A percentile compares a stretch with the other conserved stretches of the same genome.
Evolutionary conservation across 2,329 filamentous ascomycete species (phyloP).

Genomic region (Ophiosphaerella narmari): DNA sequence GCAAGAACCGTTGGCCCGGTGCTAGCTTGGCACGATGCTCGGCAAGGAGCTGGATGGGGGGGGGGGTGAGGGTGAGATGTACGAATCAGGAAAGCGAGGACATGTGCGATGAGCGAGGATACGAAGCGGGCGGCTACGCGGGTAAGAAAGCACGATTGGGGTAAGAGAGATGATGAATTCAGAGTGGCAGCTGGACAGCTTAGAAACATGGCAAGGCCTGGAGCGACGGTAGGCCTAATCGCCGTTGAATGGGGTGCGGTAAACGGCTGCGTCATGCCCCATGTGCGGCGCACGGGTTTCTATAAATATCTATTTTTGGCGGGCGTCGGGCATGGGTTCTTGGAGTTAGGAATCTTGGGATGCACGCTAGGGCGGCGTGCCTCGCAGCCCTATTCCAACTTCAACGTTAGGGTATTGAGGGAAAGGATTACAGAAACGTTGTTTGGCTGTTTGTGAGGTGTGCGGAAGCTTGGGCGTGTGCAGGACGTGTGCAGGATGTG

Average conservation of each 20-base stretch:
- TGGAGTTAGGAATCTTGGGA: constrained; percentile 3
- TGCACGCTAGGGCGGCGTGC: constrained; percentile 14
- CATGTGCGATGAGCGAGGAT: constrained; percentile 3
- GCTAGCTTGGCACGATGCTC: constrained; percentile 2
- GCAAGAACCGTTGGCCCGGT: constrained; percentile 10
- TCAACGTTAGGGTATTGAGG: constrained; percentile 11
- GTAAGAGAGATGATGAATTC: neutral
- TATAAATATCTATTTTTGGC: constrained; percentile 20
- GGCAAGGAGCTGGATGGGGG: too few relatives aligned
- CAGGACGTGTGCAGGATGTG: neutral
- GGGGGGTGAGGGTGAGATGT: neutral
- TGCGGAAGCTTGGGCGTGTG: constrained; percentile 1
- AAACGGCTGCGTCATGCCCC: constrained; percentile 18
- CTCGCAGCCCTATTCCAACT: constrained; percentile 23
- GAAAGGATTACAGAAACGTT: constrained; percentile 2
- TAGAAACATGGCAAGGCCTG: constrained; percentile 19
- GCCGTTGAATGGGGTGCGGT: constrained; percentile 13
- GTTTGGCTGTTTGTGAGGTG: constrained; percentile 2
- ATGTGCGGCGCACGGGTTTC: constrained; percentile 11
- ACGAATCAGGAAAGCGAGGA: constrained; percentile 14
- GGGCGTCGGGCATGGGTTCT: constrained; percentile 14
- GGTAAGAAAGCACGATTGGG: constrained; percentile 29
- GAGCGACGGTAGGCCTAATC: constrained; percentile 9
- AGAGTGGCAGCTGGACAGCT: constrained; percentile 6
- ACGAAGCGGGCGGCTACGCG: constrained; percentile 35